Evolutionary conservation across 2,329 filamentous ascomycete genomes (phyloP), one percentile per base, ranked within the genome.

Genomic region (Fusarium sp.): DNA sequence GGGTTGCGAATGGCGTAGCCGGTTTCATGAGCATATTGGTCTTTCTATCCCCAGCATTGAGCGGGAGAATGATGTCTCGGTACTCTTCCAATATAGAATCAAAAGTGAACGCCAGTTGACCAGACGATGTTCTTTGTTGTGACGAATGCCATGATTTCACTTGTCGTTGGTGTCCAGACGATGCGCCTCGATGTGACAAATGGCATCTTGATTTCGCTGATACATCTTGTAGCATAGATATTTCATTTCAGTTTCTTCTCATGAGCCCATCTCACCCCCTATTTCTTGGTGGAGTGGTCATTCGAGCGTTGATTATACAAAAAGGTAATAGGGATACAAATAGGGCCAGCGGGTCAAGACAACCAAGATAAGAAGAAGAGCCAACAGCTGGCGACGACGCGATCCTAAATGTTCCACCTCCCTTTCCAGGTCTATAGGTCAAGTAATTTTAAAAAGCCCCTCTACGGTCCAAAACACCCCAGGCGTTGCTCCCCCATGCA

Each of bases 1-100:
- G 78, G 80, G 77, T 80, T 81, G 77, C 79, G 77, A 81, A 81
- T 80, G 81, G 81, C 81, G 81, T 79, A 81, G 80, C 81, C 77
- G 81, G 81, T 80, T 81, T 80, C 72, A 76, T 76, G 71, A 79
- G 79, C 80, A 82, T 82, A 70, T 78, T 76, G 75, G 75, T 75
- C 72, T 81, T 52, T 77, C 76, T 79, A 68, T 73, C 73, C 71
- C 75, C 73, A 76, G 73, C 69, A 76, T 71, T 56, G 59, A 73
- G 65, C 64, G 56, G 69, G 33, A 59, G 71, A 73, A 74, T 68
- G 43, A 64, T 73, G 69, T 71, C 50, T 62, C 56, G 58, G 58
- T 65, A 73, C 73, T 69, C 56, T 20, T 71, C 73, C 63, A 39
- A 72, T 48, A 71, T 76, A 76, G 73, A 76, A 71, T 68, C 61